Evolutionary conservation across 2,329 filamentous ascomycete genomes (phyloP).

Genomic region (Xylariaceae sp.): DNA sequence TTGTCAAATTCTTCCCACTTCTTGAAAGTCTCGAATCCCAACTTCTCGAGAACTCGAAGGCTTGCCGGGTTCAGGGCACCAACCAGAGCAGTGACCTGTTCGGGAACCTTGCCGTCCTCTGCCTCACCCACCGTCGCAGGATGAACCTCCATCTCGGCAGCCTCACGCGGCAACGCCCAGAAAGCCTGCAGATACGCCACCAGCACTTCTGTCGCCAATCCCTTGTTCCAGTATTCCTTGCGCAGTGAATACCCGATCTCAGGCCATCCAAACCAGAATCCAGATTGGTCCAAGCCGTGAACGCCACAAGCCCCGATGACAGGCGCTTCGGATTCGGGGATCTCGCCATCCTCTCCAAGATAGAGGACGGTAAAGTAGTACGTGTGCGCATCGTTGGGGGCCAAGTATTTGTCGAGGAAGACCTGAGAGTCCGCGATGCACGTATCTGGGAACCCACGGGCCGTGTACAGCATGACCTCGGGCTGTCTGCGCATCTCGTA

Average conservation of each 20-base stretch:
- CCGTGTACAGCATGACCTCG: conserved; percentile 61
- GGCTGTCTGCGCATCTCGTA: conserved; percentile 53
- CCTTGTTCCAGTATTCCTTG: conserved; percentile 52
- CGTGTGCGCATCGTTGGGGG: conserved; percentile 47
- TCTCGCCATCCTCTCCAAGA: conserved; percentile 28
- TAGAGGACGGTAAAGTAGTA: conserved; percentile 54
- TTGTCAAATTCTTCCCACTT: conserved; percentile 34
- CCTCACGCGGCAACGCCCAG: conserved; percentile 46
- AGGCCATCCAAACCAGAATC: conserved; percentile 49
- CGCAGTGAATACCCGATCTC: conserved; percentile 57
- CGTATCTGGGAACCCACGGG: conserved; percentile 39
- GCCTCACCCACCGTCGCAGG: conserved; percentile 30
- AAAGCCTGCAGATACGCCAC: conserved; percentile 44
- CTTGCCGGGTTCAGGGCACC: conserved; percentile 50
- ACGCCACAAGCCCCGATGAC: conserved; percentile 47
- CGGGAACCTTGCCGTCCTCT: conserved; percentile 28
- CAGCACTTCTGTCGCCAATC: conserved; percentile 56
- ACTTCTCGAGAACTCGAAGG: conserved; percentile 53
- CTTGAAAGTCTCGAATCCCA: conserved; percentile 49
- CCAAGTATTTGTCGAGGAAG: conserved; percentile 40
- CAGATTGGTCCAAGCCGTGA: conserved; percentile 24
- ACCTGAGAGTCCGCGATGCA: conserved; percentile 42
- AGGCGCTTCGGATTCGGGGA: conserved; percentile 49
- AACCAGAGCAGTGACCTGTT: conserved; percentile 47
- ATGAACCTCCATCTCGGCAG: conserved; percentile 42